phyloP scores from a whole-genome alignment of 805 yeast genomes.

The Metschnikowia noctiluminum region DNA sequence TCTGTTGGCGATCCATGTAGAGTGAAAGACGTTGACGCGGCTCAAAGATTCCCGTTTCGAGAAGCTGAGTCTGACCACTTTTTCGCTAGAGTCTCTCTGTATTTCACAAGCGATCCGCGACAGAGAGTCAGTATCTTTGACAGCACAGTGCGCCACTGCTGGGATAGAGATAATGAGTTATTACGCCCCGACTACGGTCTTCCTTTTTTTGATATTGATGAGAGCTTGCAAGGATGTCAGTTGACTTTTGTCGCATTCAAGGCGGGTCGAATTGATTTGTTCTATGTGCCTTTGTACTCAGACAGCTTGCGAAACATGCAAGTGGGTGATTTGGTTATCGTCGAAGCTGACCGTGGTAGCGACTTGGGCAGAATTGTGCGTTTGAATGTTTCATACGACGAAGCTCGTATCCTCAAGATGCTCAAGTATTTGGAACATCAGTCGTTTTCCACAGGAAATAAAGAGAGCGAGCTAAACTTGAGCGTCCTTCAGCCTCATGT shows the following conservation, averaged over 20 bases:
- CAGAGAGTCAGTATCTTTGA: constrained; percentile 37
- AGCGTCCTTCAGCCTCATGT: constrained; percentile 16
- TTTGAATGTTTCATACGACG: constrained; percentile 56
- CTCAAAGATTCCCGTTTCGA: background rate
- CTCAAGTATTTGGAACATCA: constrained; percentile 70
- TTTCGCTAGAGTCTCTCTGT: constrained; percentile 23
- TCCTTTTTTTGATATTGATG: background rate
- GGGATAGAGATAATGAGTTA: background rate
- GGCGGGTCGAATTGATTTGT: constrained; percentile 76
- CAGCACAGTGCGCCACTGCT: background rate
- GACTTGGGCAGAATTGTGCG: constrained; percentile 69
- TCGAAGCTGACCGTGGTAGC: constrained; percentile 79
- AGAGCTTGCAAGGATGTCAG: background rate
- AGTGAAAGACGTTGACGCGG: background rate
- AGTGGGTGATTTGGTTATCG: constrained; percentile 69
- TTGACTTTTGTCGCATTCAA: constrained; percentile 60
- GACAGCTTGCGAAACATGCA: constrained; percentile 31
- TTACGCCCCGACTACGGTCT: constrained; percentile 2
- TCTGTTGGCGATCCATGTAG: background rate
- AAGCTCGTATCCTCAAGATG: constrained; percentile 64
- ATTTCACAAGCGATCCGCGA: constrained; percentile 38
- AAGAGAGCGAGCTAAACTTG: constrained; percentile 25
- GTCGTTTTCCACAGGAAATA: constrained; percentile 47
- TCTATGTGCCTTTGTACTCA: constrained; percentile 46
- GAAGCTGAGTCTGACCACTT: background rate